Percentiles rank a stretch among this genome's conserved stretches.
phyloP scores from a whole-genome alignment of 176 grass and related monocot species.

The Musa troglodytarum region DNA sequence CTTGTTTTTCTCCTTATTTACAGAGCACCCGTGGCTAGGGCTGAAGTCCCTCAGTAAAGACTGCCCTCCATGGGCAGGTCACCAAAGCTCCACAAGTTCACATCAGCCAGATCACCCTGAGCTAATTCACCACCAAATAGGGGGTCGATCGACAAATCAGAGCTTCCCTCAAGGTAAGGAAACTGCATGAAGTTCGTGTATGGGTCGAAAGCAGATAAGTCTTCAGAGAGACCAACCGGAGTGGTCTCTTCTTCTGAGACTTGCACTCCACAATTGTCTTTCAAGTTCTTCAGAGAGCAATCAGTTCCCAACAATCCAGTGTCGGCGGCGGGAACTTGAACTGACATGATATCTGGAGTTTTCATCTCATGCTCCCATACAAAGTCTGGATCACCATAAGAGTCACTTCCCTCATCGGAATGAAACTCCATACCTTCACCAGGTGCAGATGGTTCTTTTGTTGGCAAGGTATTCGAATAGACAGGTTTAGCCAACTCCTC shows the following conservation, averaged over 20 bases:
- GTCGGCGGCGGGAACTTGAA: conserved; percentile 6
- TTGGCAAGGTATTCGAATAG: background rate
- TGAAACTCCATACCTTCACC: background rate
- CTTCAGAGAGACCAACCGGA: conserved; percentile 9
- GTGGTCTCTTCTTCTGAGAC: conserved; percentile 16
- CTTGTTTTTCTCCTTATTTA: conserved; percentile 1
- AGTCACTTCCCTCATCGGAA: conserved; percentile 29
- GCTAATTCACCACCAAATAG: conserved; percentile 27
- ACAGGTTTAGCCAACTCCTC: conserved; percentile 16
- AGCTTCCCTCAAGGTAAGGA: conserved; percentile 18
- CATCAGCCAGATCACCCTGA: conserved; percentile 25
- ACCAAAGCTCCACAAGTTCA: conserved; percentile 41
- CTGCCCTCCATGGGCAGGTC: conserved; percentile 31
- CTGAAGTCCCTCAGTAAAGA: conserved; percentile 15
- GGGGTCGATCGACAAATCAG: conserved; percentile 24
- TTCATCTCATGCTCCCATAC: conserved; percentile 25
- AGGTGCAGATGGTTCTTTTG: conserved; percentile 8
- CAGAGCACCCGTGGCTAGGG: background rate
- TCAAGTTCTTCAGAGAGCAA: conserved; percentile 23
- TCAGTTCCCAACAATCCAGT: conserved; percentile 1
- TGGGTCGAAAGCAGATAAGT: conserved; percentile 30
- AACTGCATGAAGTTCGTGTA: conserved; percentile 27
- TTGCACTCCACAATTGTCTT: conserved; percentile 14
- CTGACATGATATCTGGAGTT: conserved; percentile 26
- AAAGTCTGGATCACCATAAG: conserved; percentile 15